Percentiles rank a stretch among this genome's conserved stretches.
Conservation (phyloP, 306 rosid genomes). For the cucumber (Cucumis sativus) region DNA sequence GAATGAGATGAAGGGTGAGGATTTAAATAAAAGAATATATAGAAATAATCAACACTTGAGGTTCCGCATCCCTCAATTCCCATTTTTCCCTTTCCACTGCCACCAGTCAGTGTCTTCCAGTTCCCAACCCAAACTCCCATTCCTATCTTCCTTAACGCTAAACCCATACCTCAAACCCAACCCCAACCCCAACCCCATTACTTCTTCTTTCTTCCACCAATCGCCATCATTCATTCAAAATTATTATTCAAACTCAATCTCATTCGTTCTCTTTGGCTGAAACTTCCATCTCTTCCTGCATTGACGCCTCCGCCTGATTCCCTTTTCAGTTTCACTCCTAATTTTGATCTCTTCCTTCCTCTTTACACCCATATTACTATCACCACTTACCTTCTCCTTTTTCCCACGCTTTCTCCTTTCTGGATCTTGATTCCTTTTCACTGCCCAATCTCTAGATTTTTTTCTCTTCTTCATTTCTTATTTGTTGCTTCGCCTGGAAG, state of each 20-base stretch:
- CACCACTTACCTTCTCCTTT: background rate
- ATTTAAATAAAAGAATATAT: no score
- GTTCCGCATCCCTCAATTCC: background rate
- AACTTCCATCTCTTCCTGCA: background rate
- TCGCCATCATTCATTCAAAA: background rate
- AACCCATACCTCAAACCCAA: background rate
- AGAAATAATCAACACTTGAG: background rate
- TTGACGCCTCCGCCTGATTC: slow-evolving; percentile 7
- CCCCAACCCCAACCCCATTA: background rate
- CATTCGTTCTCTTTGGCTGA: slow-evolving; percentile 2
- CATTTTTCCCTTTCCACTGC: no score
- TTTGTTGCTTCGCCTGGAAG: background rate
- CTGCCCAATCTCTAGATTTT: background rate
- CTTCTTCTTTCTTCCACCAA: background rate
- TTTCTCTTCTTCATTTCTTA: background rate
- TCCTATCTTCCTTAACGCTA: background rate
- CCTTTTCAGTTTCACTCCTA: background rate
- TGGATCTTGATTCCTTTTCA: background rate
- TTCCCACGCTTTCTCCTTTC: background rate
- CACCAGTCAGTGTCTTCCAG: background rate
- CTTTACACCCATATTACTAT: background rate
- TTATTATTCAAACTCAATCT: background rate
- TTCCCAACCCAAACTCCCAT: background rate
- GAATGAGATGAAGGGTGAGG: background rate
- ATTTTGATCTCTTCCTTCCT: background rate